phyloP scores from a whole-genome alignment of 1,284 basidiomycete species.

The Cutaneotrichosporon daszewskae region DNA sequence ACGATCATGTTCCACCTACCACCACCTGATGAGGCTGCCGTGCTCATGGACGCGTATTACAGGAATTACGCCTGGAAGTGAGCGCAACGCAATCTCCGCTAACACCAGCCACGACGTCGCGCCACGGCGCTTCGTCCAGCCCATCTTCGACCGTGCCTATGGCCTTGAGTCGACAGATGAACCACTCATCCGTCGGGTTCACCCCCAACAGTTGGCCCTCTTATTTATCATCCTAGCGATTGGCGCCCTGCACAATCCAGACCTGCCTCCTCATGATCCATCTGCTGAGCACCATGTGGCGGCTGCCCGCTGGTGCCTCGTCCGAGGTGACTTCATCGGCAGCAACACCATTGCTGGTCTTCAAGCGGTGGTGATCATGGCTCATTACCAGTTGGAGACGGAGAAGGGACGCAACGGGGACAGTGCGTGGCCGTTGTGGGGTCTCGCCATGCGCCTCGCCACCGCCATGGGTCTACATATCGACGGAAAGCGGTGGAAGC shows the following conservation, averaged over 20 bases:
- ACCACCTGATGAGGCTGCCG: slow-evolving; percentile 22
- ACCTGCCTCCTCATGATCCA: slow-evolving; percentile 34
- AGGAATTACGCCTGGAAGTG: slow-evolving; percentile 33
- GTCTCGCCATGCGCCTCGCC: slow-evolving; percentile 25
- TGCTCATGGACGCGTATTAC: slow-evolving; percentile 30
- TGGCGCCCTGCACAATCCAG: slow-evolving; percentile 36
- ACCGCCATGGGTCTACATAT: slow-evolving; percentile 39
- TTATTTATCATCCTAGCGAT: slow-evolving; percentile 37
- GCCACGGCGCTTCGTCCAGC: slow-evolving; percentile 23
- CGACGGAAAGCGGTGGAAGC: slow-evolving; percentile 40
- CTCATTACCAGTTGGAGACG: slow-evolving; percentile 24
- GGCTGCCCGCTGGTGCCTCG: slow-evolving; percentile 30
- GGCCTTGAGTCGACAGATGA: neutral
- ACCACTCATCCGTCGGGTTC: slow-evolving; percentile 5
- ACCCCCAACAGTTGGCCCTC: slow-evolving; percentile 34
- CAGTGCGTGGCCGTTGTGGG: slow-evolving; percentile 39
- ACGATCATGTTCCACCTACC: slow-evolving; percentile 21
- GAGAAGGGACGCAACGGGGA: slow-evolving; percentile 36
- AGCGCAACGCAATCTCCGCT: slow-evolving; percentile 8
- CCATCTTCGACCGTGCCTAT: slow-evolving; percentile 25
- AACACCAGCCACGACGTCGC: slow-evolving; percentile 27
- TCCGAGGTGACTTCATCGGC: slow-evolving; percentile 34
- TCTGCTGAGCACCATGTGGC: slow-evolving; percentile 30
- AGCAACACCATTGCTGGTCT: slow-evolving; percentile 35
- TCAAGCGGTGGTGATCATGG: slow-evolving; percentile 32